A percentile compares a stretch with the other conserved stretches of the same genome.
Conservation (phyloP, 495 filamentous ascomycete species). For the Trichoderma asperelloides region DNA sequence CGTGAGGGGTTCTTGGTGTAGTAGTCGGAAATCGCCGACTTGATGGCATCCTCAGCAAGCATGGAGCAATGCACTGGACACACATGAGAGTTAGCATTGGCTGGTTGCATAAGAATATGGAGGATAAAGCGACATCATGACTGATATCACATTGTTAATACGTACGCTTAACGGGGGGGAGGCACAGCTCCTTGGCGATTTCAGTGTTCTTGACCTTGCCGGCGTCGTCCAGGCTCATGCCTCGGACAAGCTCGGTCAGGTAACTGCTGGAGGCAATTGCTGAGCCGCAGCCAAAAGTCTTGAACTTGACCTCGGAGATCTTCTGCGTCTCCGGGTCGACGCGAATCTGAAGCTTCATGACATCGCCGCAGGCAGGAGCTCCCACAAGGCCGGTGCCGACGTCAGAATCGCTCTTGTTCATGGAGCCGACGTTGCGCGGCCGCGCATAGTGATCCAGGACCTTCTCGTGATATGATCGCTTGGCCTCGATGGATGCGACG, state of each 20-base stretch:
- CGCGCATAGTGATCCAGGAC: constrained; percentile 91
- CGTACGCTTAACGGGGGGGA: constrained; percentile 89
- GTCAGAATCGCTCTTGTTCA: constrained; percentile 74
- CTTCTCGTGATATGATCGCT: constrained; percentile 47
- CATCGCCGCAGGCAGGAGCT: constrained; percentile 88
- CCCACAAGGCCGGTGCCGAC: constrained; percentile 98
- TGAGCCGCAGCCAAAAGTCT: constrained; percentile 96
- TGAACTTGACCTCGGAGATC: constrained; percentile 79
- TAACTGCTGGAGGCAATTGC: constrained; percentile 87
- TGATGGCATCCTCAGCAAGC: constrained; percentile 98
- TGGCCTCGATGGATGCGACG: constrained; percentile 29
- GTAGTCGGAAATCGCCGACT: constrained; percentile 97
- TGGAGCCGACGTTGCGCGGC: constrained; percentile 88
- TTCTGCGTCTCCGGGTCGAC: constrained; percentile 83
- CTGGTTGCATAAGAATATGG: not conserved
- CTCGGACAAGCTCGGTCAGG: constrained; percentile 77
- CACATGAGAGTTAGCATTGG: not conserved
- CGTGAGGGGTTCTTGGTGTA: constrained; percentile 87
- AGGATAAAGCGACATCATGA: too few relatives aligned
- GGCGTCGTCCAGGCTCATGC: constrained; percentile 81
- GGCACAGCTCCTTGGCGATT: constrained; percentile 91
- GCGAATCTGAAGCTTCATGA: constrained; percentile 98
- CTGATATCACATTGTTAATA: constrained; percentile 15
- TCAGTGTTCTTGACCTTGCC: constrained; percentile 88
- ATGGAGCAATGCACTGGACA: constrained; percentile 88